phyloP scores from a whole-genome alignment of 176 grass and related monocot genomes.

The Oryza brachyantha region DNA sequence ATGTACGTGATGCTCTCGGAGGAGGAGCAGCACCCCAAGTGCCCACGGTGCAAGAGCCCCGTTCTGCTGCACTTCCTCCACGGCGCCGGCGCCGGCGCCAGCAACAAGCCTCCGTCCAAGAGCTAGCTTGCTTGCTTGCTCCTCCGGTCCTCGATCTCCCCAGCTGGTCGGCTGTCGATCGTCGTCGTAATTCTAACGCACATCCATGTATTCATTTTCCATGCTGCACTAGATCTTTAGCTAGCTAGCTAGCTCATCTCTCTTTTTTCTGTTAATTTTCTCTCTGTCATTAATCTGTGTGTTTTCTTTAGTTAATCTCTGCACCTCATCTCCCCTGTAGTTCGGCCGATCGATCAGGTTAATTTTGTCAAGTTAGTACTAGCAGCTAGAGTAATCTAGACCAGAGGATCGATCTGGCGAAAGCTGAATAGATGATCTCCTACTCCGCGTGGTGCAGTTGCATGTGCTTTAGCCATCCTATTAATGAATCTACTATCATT shows the following conservation, averaged over 20 bases:
- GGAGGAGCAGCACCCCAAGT: conserved; percentile 55
- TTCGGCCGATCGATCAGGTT: background rate
- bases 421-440: background rate
- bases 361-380: background rate
- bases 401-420: background rate
- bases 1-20: conserved; percentile 80
- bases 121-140: background rate
- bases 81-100: background rate
- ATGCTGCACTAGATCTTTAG: background rate
- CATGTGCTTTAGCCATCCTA: background rate
- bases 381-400: background rate
- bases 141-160: background rate
- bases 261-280: background rate
- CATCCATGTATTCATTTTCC: background rate
- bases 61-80: conserved; percentile 53
- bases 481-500: background rate
- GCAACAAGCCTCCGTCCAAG: conserved; percentile 7
- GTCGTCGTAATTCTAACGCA: background rate
- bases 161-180: background rate
- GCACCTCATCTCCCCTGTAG: background rate
- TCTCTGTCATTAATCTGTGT: background rate
- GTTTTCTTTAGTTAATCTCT: background rate
- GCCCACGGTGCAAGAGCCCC: conserved; percentile 70
- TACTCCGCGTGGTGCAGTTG: background rate
- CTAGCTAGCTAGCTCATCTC: background rate